phyloP scores from a whole-genome alignment of 2,329 filamentous ascomycete genomes.

The Chaetothyriales sp. region DNA sequence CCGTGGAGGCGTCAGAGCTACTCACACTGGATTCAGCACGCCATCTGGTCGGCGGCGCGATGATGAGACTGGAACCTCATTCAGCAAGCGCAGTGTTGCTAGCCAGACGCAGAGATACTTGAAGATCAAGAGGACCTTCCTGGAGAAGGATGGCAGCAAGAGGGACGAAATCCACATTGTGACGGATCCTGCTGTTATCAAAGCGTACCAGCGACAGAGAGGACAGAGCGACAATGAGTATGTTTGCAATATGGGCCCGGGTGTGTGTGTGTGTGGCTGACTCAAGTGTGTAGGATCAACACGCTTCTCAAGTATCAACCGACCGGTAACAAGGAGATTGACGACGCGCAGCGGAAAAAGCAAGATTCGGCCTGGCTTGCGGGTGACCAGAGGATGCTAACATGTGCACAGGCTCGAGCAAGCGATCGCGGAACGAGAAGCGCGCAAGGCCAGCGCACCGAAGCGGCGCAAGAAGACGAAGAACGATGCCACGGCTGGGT shows the following conservation, averaged over 20 bases:
- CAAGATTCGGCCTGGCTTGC: slow-evolving; percentile 19
- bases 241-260: not conserved
- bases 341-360: slow-evolving; percentile 46
- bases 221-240: slow-evolving; percentile 23
- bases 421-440: slow-evolving; percentile 7
- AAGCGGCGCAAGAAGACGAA: slow-evolving; percentile 32
- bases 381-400: slow-evolving; percentile 15
- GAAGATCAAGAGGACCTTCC: slow-evolving; percentile 52
- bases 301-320: slow-evolving; percentile 26
- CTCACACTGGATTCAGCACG: slow-evolving; percentile 51
- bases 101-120: slow-evolving; percentile 46
- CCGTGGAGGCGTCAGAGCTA: slow-evolving; percentile 33
- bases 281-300: slow-evolving; percentile 19
- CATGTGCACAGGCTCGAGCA: slow-evolving; percentile 35
- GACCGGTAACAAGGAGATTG: slow-evolving; percentile 52
- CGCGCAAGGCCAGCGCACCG: not conserved
- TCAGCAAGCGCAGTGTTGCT: slow-evolving; percentile 54
- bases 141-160: slow-evolving; percentile 49
- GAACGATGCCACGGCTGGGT: slow-evolving; percentile 7
- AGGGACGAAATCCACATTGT: slow-evolving; percentile 44
- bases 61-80: slow-evolving; percentile 69
- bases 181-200: slow-evolving; percentile 72
- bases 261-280: not conserved
- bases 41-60: slow-evolving; percentile 38
- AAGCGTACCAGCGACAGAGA: slow-evolving; percentile 69